Evolutionary conservation across 2,329 filamentous ascomycete genomes (phyloP), one percentile per base, ranked within the genome.

Genomic region (Calonectria pseudoturangicola): DNA sequence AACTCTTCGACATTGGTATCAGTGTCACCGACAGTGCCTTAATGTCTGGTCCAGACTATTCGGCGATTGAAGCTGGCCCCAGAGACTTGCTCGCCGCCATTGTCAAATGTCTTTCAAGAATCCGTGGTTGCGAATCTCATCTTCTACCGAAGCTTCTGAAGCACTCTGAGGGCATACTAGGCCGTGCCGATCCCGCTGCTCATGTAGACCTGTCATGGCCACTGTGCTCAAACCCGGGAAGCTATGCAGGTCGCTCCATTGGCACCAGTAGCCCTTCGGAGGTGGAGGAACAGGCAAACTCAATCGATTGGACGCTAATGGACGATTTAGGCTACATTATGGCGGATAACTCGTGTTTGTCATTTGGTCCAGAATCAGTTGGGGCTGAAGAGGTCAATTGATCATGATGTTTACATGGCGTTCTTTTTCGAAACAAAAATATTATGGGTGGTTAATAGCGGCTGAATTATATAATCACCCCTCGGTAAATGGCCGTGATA

Each of bases 1-100:
- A 83, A 25, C 71, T 83, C 0, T 83, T 82, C 28, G 81, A 83
- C 4, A 79, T 83, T 18, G 81, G 81, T 2, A 70, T 79, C 13
- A 81, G 81, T 33, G 74, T 83, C 0, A 79, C 78, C 1, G 81
- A 83, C n/a, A 78, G 77, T 10, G 77, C 78, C 2, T 68, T 75
- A 3, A 48, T 81, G 1, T 72, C 79, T 0, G 66, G 73, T 6
- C 76, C 73, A 64, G 66, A 75, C 18, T 66, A 30, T n/a, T 75
- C 78, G 1, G 73, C 79, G 0, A 76, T 81, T 16, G 78, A 80
- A 4, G 75, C 80, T 6, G 80, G 81, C 4, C 79, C 82, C 3
- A 75, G 76, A 10, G 79, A 83, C 39, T 45, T 83, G 0, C 76
- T 83, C 4, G 76, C 71, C 8, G 77, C 81, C 1, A 78, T 83